Evolutionary conservation across 352 stramenopile species (phyloP), one percentile per base, ranked within the genome.

Genomic region (Plasmopara halstedii): DNA sequence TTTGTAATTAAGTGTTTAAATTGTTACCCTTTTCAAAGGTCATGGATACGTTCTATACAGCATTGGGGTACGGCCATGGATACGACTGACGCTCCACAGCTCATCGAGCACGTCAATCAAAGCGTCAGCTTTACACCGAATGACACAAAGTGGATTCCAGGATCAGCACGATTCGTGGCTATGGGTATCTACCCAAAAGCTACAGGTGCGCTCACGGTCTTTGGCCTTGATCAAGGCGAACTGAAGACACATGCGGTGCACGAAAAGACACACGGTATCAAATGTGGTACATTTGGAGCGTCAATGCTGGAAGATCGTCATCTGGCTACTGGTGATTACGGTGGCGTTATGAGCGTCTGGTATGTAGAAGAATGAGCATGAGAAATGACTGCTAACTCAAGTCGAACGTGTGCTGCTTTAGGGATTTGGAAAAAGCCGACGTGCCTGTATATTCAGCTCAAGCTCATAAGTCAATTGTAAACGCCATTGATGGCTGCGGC

Each of bases 101-200:
- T 98, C 54, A 98, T 98, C 50, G 95, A 98, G 69, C 94, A 98
- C 73, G 76, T 96, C 37, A 89, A 85, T 62, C 82, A 94, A 60
- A 89, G 72, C 58, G 59, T 98, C 7, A 75, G 59, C 25, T 98
- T 97, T 63, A 98, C 94, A 27, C 89, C 94, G 14, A 97, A 97
- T 50, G 91, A 97, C 60, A 89, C 79, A 37, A 87, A 87, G 56
- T 98, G 90, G 90, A 70, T 98, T 20, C 94, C 95, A n/a, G 94
- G 83, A 59, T 97, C 90, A 25, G 88, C 94, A 31, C 64, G 83
- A 14, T 96, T 98, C 54, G 88, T 97, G 34, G 74, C 81, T 21
- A 76, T 93, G 64, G 95, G 95, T 19, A 96, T 98, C 50, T 85
- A 95, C 37, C 88, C 95, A 2, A 90, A 94, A 27, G 91, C 85